Percentiles rank a stretch among this genome's conserved stretches.
Evolutionary conservation across 352 stramenopile genomes (phyloP).

Genomic region (Aphanomyces invadans): DNA sequence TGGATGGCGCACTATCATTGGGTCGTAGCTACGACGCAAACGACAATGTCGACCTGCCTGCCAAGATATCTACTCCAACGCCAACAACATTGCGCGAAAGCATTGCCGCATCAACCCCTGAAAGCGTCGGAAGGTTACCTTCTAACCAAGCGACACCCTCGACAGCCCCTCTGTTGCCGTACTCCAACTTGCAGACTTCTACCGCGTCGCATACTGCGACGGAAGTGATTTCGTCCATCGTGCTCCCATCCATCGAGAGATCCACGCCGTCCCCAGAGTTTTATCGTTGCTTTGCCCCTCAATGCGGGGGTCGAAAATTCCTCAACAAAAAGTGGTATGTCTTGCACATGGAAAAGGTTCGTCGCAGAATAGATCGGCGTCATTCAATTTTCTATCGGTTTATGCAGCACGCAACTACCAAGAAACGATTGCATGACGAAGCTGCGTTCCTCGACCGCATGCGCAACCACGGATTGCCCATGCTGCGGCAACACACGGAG

Average conservation of each 20-base stretch:
- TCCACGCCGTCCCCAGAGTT: not conserved
- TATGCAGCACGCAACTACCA: constrained; percentile 13
- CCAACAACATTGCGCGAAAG: too few species aligned
- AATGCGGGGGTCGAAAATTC: constrained; percentile 10
- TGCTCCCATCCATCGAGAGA: not conserved
- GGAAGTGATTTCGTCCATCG: too few species aligned
- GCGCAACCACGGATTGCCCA: not conserved
- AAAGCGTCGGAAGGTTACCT: too few species aligned
- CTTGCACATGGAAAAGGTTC: constrained; percentile 14
- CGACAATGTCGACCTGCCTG: too few species aligned
- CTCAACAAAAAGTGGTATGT: constrained; percentile 20
- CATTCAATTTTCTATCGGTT: not conserved
- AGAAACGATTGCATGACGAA: constrained; percentile 4
- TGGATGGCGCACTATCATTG: not conserved
- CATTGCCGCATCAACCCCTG: too few species aligned
- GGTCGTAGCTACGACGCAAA: too few species aligned
- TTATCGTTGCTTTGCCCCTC: constrained; percentile 20
- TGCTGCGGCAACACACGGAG: not conserved
- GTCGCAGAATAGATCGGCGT: not conserved
- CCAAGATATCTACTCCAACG: too few species aligned
- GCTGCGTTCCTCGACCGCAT: constrained; percentile 3
- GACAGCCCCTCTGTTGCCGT: too few species aligned
- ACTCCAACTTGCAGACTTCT: too few species aligned
- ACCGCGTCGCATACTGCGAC: too few species aligned
- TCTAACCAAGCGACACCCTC: too few species aligned